Base-by-base conservation (phyloP, 129 eudicot species). In the Sambucus nigra region DNA sequence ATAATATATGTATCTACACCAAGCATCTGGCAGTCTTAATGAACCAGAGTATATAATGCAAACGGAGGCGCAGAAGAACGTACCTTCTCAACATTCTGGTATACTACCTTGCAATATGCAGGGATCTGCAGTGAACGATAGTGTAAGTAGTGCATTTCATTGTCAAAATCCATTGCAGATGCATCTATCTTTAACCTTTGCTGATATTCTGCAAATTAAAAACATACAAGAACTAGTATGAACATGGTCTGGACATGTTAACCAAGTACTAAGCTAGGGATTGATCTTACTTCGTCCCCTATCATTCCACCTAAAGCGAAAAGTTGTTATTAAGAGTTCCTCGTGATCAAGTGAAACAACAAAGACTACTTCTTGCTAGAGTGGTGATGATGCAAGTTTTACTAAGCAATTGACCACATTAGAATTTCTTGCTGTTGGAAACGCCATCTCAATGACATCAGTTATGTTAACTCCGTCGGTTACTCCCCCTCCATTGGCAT, bases 211-310 rank as follows among this genome's bases (percentile, higher is more conserved):
- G n/a, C n/a, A n/a, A n/a, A n/a, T n/a, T n/a, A n/a, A n/a, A n/a
- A n/a, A n/a, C n/a, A n/a, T n/a, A n/a, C n/a, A n/a, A n/a, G n/a
- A n/a, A n/a, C n/a, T n/a, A n/a, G n/a, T n/a, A n/a, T n/a, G n/a
- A n/a, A n/a, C n/a, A n/a, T 51, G 56, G 83, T 45, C 28, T 44
- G 28, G 42, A 59, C 59, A 51, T 48, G 77, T 19, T 66, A 47
- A 42, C 83, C 97, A 15, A 88, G 73, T 38, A 65, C 94, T 56
- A 83, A 76, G 69, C 89, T 86, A 40, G 85, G 80, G 23, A 73
- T 65, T 42, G 84, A 76, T 67, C 78, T 77, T 38, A 60, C 64
- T 39, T 61, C 77, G 25, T 63, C 74, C 64, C 76, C 87, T 75
- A 60, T 45, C 41, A 20, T 20, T 56, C 20, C 39, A 70, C 31